Evolutionary conservation across 2,329 filamentous ascomycete genomes (phyloP), one percentile per base, ranked within the genome.

Genomic region (Aureobasidium vineae): DNA sequence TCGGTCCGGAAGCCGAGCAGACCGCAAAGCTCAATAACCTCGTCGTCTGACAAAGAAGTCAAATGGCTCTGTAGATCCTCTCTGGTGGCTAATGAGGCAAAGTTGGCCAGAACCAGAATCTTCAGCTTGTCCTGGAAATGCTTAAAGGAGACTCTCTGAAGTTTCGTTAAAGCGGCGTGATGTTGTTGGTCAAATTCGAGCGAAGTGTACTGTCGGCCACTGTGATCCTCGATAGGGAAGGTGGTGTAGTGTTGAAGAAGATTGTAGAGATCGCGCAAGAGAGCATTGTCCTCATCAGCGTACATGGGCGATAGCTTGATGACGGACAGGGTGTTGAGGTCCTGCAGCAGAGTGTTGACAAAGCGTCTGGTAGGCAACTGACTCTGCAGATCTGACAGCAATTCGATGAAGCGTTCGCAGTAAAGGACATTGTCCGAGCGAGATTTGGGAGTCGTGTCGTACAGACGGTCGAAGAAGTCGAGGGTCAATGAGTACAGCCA

Each of bases 361-460:
- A 98, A 98, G 77, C 95, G 87, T 71, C 95, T 85, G 3, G 96
- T 99, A 0, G 95, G 95, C 56, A 98, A 82, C 76, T 99, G 95
- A 73, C 94, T 97, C 76, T 96, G 88, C 23, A 99, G 80, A 75
- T 99, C 95, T 10, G 90, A 89, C 56, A 99, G 81, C 61, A 99
- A 89, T 77, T 99, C 95, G 61, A 95, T 79, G 69, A 98, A 94
- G n/a, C 93, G 86, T 77, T 98, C 94, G 75, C 92, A 96, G 77
- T 97, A 99, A 2, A 86, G 79, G 23, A 92, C 76, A 70, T 90
- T 87, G 38, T 92, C 79, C 50, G 52, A 65, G 56, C 40, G 68
- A 31, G 47, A 77, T 70, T 72, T 77, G 73, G 70, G 68, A 19
- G 68, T 70, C 6, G 68, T 68, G 52, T 82, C 80, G 75, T 96